These are phyloP conservation scores for Chaetomium olivaceum DNA, from an alignment of 2,329 filamentous ascomycete species.

Conservation along the genomic window DNA sequence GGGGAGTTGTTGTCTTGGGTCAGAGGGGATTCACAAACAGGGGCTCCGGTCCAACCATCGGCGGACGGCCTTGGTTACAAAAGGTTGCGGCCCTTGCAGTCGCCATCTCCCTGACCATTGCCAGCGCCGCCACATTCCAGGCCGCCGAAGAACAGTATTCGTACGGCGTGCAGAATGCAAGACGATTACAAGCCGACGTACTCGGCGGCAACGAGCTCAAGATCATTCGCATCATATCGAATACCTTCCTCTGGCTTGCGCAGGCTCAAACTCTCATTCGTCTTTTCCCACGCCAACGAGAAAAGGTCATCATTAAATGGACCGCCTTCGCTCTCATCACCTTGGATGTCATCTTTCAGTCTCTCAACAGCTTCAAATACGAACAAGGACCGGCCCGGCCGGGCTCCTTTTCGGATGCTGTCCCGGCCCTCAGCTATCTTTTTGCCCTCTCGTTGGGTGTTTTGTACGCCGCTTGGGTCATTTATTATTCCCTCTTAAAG, in stretches of 20 bases:
- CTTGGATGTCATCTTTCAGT: constrained; percentile 86
- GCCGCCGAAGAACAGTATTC: constrained; percentile 82
- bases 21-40: constrained; percentile 82
- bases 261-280: constrained; percentile 96
- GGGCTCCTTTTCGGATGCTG: constrained; percentile 79
- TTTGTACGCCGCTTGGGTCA: constrained; percentile 88
- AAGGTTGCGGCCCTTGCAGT: constrained; percentile 74
- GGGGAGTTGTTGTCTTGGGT: constrained; percentile 78
- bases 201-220: constrained; percentile 84
- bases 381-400: constrained; percentile 57
- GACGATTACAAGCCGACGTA: constrained; percentile 72
- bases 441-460: constrained; percentile 86
- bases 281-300: constrained; percentile 91
- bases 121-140: constrained; percentile 85
- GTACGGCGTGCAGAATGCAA: constrained; percentile 76
- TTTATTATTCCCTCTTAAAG: constrained; percentile 92
- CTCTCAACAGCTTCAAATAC: constrained; percentile 80
- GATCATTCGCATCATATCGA: constrained; percentile 87
- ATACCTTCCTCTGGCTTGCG: constrained; percentile 95
- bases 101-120: constrained; percentile 85
- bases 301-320: constrained; percentile 99
- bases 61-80: constrained; percentile 90
- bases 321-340: constrained; percentile 91
- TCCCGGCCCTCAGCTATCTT: constrained; percentile 87
- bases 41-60: constrained; percentile 79